phyloP scores from a whole-genome alignment of 2,329 filamentous ascomycete genomes.

The Fusarium metavorans region DNA sequence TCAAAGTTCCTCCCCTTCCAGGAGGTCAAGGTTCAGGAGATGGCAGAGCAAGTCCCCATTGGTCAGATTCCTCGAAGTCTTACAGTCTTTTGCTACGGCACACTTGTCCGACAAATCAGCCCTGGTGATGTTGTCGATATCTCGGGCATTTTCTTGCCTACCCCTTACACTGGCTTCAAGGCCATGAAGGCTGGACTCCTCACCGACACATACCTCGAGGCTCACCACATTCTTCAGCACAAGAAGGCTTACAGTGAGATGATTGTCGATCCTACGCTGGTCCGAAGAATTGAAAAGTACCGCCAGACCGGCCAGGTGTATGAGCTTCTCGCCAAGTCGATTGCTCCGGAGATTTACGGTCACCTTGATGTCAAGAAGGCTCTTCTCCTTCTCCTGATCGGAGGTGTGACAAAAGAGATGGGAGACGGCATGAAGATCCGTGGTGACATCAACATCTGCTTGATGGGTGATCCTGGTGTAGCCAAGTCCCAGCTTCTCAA shows the following conservation, averaged over 20 bases:
- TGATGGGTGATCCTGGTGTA: slow-evolving; percentile 99
- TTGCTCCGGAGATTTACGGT: slow-evolving; percentile 96
- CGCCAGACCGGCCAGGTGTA: slow-evolving; percentile 91
- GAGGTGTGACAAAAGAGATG: slow-evolving; percentile 96
- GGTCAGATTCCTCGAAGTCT: slow-evolving; percentile 95
- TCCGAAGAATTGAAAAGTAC: slow-evolving; percentile 87
- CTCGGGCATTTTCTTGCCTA: slow-evolving; percentile 95
- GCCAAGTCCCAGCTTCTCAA: slow-evolving; percentile 98
- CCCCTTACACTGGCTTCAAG: slow-evolving; percentile 98
- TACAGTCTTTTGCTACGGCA: slow-evolving; percentile 90
- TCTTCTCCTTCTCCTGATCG: slow-evolving; percentile 92
- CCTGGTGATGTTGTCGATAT: slow-evolving; percentile 96
- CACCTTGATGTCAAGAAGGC: slow-evolving; percentile 99
- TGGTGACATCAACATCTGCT: slow-evolving; percentile 97
- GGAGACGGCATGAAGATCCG: slow-evolving; percentile 98
- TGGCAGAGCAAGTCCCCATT: slow-evolving; percentile 99
- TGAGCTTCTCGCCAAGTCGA: slow-evolving; percentile 94
- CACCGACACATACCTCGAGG: slow-evolving; percentile 96
- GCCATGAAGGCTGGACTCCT: slow-evolving; percentile 96
- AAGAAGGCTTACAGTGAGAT: slow-evolving; percentile 98
- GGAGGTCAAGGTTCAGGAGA: slow-evolving; percentile 98
- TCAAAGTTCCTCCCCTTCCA: slow-evolving; percentile 98
- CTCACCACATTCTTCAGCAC: slow-evolving; percentile 92
- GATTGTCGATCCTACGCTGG: slow-evolving; percentile 81
- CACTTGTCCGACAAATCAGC: slow-evolving; percentile 85